Evolutionary conservation across 2,329 filamentous ascomycete species (phyloP).

Genomic region (Domatiomyces globalis): DNA sequence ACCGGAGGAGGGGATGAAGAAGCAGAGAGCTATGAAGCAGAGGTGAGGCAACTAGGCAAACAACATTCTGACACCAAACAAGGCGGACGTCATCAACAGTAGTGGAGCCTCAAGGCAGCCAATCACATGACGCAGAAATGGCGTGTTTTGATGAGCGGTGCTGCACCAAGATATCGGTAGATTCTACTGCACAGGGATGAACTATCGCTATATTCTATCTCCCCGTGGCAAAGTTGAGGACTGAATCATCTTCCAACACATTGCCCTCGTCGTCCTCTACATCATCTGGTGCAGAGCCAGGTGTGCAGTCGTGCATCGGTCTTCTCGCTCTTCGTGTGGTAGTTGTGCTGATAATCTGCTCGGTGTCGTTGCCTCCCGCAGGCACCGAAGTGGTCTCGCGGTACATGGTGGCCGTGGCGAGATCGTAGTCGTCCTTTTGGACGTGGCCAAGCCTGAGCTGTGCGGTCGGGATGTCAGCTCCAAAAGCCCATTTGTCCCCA

Average conservation of each 20-base stretch:
- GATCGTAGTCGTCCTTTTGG: slow-evolving; percentile 33
- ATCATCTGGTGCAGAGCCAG: slow-evolving; percentile 66
- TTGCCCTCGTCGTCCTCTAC: slow-evolving; percentile 46
- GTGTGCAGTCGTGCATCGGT: slow-evolving; percentile 50
- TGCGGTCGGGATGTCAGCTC: slow-evolving; percentile 34
- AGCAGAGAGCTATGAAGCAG: not conserved
- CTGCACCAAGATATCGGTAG: not conserved
- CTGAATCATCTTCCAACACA: slow-evolving; percentile 86
- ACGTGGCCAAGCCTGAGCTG: slow-evolving; percentile 33
- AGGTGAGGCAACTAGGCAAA: no score
- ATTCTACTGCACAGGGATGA: not conserved
- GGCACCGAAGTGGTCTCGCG: slow-evolving; percentile 1
- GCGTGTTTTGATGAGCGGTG: no score
- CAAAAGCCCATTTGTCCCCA: slow-evolving; percentile 39
- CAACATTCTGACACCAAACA: no score
- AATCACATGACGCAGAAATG: no score
- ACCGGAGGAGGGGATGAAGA: not conserved
- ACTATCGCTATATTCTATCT: not conserved
- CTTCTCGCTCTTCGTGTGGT: slow-evolving; percentile 38
- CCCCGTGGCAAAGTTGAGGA: slow-evolving; percentile 61
- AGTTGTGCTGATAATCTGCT: slow-evolving; percentile 72
- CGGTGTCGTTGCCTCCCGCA: slow-evolving; percentile 29
- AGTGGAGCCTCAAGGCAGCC: no score
- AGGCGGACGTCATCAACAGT: no score
- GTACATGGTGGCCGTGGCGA: slow-evolving; percentile 1